phyloP scores from a whole-genome alignment of 345 rosid genomes.

The Dipteronia dyeriana region DNA sequence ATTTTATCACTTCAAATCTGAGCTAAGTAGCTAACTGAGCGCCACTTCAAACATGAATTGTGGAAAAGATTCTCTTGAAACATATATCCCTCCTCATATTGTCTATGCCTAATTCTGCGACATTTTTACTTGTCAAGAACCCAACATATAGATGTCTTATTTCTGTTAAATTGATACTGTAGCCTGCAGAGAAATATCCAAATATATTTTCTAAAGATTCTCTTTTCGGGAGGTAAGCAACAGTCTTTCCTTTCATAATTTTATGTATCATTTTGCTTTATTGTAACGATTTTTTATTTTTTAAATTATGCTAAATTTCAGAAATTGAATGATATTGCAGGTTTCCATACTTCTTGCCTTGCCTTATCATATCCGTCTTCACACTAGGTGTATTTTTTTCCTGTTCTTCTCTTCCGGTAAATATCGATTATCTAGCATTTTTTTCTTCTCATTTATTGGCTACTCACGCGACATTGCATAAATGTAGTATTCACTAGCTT shows the following conservation, averaged over 20 bases:
- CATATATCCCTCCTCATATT: not conserved
- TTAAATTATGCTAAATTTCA: conserved; percentile 17
- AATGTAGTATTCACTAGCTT: not conserved
- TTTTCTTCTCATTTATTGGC: not conserved
- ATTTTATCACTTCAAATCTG: not conserved
- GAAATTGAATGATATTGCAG: conserved; percentile 35
- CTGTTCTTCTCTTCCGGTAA: conserved; percentile 65
- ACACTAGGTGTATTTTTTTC: conserved; percentile 43
- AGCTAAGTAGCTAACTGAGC: not conserved
- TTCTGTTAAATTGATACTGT: conserved; percentile 8
- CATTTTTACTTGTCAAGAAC: not conserved
- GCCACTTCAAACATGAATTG: not conserved
- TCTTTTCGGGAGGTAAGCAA: conserved; percentile 61
- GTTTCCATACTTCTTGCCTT: conserved; percentile 82
- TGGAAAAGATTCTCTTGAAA: not conserved
- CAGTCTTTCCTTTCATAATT: not conserved
- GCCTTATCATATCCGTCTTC: conserved; percentile 65
- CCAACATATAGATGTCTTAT: not conserved
- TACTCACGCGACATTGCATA: not conserved
- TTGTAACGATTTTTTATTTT: not conserved
- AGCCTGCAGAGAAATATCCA: conserved; percentile 81
- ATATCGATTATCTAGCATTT: conserved; percentile 20
- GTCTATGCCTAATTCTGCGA: not conserved
- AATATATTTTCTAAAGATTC: conserved; percentile 49
- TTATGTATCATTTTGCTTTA: conserved; percentile 5